Conservation (phyloP, 345 rosid species). For the Heritiera littoralis region DNA sequence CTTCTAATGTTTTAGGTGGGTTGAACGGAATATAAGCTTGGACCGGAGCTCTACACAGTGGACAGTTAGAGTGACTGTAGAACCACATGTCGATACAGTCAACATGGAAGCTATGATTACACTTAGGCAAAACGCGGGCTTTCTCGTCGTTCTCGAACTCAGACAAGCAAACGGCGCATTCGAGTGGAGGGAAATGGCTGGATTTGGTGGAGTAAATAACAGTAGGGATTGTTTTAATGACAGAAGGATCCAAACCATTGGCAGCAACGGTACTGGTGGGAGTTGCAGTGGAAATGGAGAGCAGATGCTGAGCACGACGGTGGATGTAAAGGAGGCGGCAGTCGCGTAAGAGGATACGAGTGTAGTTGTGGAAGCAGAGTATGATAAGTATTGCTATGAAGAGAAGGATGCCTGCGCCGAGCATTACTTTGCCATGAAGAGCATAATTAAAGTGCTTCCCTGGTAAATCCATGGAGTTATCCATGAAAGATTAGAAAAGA, state of each 20-base stretch:
- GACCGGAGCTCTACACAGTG: constrained; percentile 77
- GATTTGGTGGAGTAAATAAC: constrained; percentile 40
- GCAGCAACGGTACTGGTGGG: constrained; percentile 23
- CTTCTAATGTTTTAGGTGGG: not conserved
- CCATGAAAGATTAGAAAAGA: not conserved
- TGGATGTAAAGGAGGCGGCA: constrained; percentile 48
- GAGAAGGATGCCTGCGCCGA: constrained; percentile 50
- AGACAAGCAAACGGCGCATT: constrained; percentile 75
- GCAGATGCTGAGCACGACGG: constrained; percentile 27
- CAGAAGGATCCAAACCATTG: constrained; percentile 48
- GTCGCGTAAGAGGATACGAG: constrained; percentile 48
- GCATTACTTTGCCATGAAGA: constrained; percentile 60
- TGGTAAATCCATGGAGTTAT: constrained; percentile 15
- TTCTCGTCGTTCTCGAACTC: constrained; percentile 70
- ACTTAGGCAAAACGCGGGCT: constrained; percentile 65
- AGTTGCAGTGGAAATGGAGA: constrained; percentile 30
- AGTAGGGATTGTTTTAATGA: constrained; percentile 55
- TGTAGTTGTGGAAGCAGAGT: constrained; percentile 59
- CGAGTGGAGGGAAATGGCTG: constrained; percentile 29
- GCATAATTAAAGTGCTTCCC: constrained; percentile 26
- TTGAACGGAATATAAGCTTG: constrained; percentile 27
- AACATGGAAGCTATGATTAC: constrained; percentile 73
- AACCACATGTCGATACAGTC: constrained; percentile 93
- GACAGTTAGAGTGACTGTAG: constrained; percentile 68
- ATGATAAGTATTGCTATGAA: constrained; percentile 47